phyloP scores from a whole-genome alignment of 352 stramenopile species.

The Pythium periplocum region DNA sequence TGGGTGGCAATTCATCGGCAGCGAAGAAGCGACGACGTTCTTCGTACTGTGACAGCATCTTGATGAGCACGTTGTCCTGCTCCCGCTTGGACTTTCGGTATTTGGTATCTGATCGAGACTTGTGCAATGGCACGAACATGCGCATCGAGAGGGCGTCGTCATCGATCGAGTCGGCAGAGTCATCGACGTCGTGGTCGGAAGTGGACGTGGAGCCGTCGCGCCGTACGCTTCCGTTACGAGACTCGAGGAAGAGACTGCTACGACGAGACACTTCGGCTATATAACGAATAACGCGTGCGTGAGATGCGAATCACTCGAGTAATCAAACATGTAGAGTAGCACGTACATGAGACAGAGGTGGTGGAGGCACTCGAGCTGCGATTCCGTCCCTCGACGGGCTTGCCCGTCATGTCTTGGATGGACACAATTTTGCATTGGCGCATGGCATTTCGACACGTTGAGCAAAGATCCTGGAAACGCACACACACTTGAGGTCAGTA shows the following conservation, averaged over 20 bases:
- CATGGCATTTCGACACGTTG: conserved; percentile 44
- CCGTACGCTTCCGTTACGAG: too few species aligned
- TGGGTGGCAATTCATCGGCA: conserved; percentile 4
- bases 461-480: conserved; percentile 46
- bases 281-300: too few species aligned
- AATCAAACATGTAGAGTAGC: not conserved
- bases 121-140: conserved; percentile 8
- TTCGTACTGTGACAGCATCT: conserved; percentile 47
- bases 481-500: not conserved
- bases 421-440: conserved; percentile 41
- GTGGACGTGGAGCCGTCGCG: too few species aligned
- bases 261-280: too few species aligned
- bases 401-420: conserved; percentile 12
- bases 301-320: not conserved
- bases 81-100: conserved; percentile 36
- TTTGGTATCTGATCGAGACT: conserved; percentile 26
- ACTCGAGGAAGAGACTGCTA: too few species aligned
- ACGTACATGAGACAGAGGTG: conserved; percentile 3
- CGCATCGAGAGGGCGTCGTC: conserved; percentile 1
- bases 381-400: not conserved
- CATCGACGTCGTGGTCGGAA: too few species aligned
- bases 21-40: conserved; percentile 10
- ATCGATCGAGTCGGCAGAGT: not conserved
- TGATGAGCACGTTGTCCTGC: conserved; percentile 45
- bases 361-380: conserved; percentile 8